Evolutionary conservation across 345 rosid genomes (phyloP).

Genomic region (Hibiscus mutabilis): DNA sequence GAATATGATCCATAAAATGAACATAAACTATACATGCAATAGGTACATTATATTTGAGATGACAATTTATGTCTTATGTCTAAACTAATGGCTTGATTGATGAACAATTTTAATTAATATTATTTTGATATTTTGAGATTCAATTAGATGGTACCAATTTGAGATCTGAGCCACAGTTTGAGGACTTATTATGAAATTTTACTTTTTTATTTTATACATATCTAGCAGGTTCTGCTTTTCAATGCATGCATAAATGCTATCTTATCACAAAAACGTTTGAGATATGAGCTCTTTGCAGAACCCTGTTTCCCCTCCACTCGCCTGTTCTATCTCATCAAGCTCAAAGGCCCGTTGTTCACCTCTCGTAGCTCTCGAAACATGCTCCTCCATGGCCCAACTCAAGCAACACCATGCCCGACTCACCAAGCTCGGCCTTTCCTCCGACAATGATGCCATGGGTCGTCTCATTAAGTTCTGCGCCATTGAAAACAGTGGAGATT

Average conservation of each 20-base stretch:
- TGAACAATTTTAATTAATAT: too few relatives aligned
- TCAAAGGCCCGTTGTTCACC: background rate
- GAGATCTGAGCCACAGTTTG: too few relatives aligned
- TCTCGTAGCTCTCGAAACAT: slow-evolving; percentile 15
- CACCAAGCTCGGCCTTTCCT: slow-evolving; percentile 33
- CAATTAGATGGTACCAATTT: too few relatives aligned
- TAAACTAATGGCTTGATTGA: too few relatives aligned
- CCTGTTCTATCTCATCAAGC: background rate
- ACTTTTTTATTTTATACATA: too few relatives aligned
- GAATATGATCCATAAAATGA: too few relatives aligned
- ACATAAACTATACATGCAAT: too few relatives aligned
- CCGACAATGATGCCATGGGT: slow-evolving; percentile 29
- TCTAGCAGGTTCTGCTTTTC: background rate
- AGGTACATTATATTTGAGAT: too few relatives aligned
- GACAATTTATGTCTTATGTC: too few relatives aligned
- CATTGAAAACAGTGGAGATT: slow-evolving; percentile 12
- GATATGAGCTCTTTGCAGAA: slow-evolving; percentile 9
- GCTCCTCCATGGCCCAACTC: slow-evolving; percentile 31
- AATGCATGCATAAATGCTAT: background rate
- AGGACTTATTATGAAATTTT: too few relatives aligned
- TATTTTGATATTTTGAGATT: too few relatives aligned
- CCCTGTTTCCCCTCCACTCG: background rate
- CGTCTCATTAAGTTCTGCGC: slow-evolving; percentile 35
- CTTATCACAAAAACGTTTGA: background rate
- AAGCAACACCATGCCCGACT: slow-evolving; percentile 29